Conservation (phyloP, 2,329 filamentous ascomycete species). For the Orbilia oligospora region DNA sequence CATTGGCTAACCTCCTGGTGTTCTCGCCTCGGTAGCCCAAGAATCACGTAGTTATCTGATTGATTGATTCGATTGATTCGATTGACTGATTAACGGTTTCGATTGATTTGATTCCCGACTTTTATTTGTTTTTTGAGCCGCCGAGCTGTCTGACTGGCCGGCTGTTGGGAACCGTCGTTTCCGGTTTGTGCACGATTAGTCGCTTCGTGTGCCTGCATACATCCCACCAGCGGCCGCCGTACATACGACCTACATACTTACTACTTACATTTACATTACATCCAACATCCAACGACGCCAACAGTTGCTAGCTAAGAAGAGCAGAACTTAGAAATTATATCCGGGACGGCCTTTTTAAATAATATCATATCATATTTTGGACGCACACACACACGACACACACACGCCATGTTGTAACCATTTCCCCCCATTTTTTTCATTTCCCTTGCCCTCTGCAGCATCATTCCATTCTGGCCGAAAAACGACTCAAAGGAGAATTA, state of each 20-base stretch:
- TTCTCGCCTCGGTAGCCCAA: not conserved
- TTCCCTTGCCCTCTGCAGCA: not conserved
- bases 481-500: not conserved
- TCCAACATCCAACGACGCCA: conserved; percentile 23
- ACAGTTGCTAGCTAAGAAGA: not conserved
- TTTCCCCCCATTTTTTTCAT: not conserved
- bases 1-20: conserved; percentile 11
- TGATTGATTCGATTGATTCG: conserved; percentile 2
- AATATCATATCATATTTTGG: too few relatives aligned
- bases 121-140: conserved; percentile 7
- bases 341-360: not conserved
- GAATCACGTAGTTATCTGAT: conserved; percentile 8
- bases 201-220: conserved; percentile 14
- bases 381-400: not conserved
- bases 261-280: not conserved
- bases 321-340: too few relatives aligned
- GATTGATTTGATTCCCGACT: too few relatives aligned
- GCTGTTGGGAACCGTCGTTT: not conserved
- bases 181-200: conserved; percentile 5
- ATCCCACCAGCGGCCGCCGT: too few relatives aligned
- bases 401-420: conserved; percentile 7
- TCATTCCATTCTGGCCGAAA: not conserved
- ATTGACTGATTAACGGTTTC: not conserved
- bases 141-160: conserved; percentile 2
- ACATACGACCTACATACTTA: too few relatives aligned